Evolutionary conservation across 148 eudicot species (phyloP), one percentile per base, ranked within the genome.

Genomic region (Pouteria glomerata): DNA sequence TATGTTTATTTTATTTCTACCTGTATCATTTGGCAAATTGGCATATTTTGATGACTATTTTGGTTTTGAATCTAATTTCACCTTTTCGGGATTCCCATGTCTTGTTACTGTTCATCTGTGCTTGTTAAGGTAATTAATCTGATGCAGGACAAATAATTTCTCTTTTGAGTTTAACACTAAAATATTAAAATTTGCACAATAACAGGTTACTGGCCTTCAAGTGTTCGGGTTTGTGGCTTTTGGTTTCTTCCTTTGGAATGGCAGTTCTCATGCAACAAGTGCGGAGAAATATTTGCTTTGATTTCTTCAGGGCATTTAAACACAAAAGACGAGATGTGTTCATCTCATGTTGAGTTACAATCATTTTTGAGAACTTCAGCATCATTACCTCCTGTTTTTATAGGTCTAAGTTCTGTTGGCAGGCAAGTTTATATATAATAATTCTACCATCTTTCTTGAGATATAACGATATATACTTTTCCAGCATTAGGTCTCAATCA

Each of bases 201-300:
- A 24, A 45, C 73, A 88, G 90, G 85, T 79, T 94, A 94, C 73
- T 94, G 98, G 99, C 97, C 99, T 75, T 80, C 89, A 79, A 85
- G 79, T 68, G 78, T 83, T 76, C 83, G 84, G 72, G 85, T 82
- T 76, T 91, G 93, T 87, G 97, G 99, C 67, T 95, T 91, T 82
- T 91, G 99, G 99, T 85, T 83, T 82, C 92, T 82, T 23, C 99
- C 99, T 69, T 69, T 71, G 42, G 80, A 77, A 65, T 95, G 99
- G 99, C 97, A 95, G 79, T 88, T 88, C 73, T 95, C 96, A 31
- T 95, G 99, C 83, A 62, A 71, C 63, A 80, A 78, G 45, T 95
- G 97, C 75, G 80, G 70, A 62, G 78, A 79, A 59, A 68, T 73
- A 16, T 86, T 83, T 67, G 69, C 78, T 76, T 85, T 76, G 58